Evolutionary conservation across 768 basidiomycete species (phyloP).

Genomic region (Lepiota brunneoincarnata): DNA sequence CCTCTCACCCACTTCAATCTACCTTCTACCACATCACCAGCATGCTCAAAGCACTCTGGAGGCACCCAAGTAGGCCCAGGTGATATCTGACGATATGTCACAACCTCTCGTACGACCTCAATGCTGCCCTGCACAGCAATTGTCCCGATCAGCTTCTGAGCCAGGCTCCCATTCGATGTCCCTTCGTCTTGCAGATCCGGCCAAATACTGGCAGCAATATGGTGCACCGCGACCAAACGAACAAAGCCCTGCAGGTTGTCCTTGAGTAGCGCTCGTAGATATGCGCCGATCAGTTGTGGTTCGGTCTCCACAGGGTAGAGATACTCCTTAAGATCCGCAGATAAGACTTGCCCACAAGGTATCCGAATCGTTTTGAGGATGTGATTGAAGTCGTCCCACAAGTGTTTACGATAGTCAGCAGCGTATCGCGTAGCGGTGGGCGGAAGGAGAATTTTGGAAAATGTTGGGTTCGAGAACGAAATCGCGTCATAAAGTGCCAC

Average conservation of each 20-base stretch:
- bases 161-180: conserved; percentile 29
- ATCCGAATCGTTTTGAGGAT: conserved; percentile 58
- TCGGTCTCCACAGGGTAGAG: conserved; percentile 71
- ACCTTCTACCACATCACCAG: conserved; percentile 18
- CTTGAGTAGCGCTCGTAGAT: conserved; percentile 54
- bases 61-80: conserved; percentile 37
- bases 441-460: conserved; percentile 72
- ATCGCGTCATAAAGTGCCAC: conserved; percentile 87
- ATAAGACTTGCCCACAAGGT: conserved; percentile 49
- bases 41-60: conserved; percentile 47
- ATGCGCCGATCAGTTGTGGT: conserved; percentile 58
- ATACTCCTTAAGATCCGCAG: conserved; percentile 54
- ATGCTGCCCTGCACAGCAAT: conserved; percentile 48
- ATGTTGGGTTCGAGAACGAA: conserved; percentile 80
- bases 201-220: conserved; percentile 77
- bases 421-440: conserved; percentile 77
- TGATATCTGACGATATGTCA: conserved; percentile 52
- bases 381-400: conserved; percentile 82
- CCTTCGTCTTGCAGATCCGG: conserved; percentile 43
- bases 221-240: conserved; percentile 70
- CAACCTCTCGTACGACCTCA: conserved; percentile 49
- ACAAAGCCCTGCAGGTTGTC: conserved; percentile 53
- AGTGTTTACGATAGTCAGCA: conserved; percentile 75
- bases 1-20: conserved; percentile 22
- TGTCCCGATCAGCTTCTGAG: conserved; percentile 46